Base-by-base conservation (phyloP, 208 protist species). In the Wallacemonas sp. region DNA sequence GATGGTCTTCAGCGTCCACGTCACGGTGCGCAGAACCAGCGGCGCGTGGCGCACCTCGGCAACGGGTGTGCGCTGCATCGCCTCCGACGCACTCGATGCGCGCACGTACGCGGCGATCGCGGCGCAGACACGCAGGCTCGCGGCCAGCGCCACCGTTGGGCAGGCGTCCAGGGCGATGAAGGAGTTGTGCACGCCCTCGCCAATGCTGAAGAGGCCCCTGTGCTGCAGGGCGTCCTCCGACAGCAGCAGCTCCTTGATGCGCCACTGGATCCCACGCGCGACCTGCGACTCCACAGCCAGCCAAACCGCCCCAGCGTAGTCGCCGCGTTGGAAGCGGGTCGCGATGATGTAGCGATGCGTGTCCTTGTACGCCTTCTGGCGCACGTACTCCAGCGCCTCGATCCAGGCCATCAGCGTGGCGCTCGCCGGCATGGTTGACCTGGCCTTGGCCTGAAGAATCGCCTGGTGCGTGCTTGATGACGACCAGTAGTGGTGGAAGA, bases 251-350 rank as follows among this genome's bases (percentile, higher is more conserved):
- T 47, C 58, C 33, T 80, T 73, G 14, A 93, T 24, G 55, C 74
- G 70, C 26, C 74, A 78, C 52, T 93, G 79, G 6, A 95, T 26
- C 1, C 66, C 38, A 33, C 78, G 68, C 17, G 78, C 70, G 21
- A 80, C 65, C 23, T 81, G 76, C 39, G 66, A 75, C 74, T 92
- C 77, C 12, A 95, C 70, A 1, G 89, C 86, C 41, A 90, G 62
- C 83, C 89, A 93, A 48, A 85, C 68, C 30, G 86, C 89, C 16
- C 60, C 62, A 0, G 73, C 79, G 39, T 55, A 70, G 57, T 80
- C 68, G 34, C 73, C 74, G 41, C 57, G 65, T 6, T 60, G 66
- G 9, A 81, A 57, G 19, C 76, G 75, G 21, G 57, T 69, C 19
- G 32, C 49, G 55, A 95, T 83, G 26, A 90, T 68, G 62, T 67